These are phyloP conservation scores for Metschnikowia lunata DNA, from an alignment of 805 yeast genomes.

Conservation along the genomic window DNA sequence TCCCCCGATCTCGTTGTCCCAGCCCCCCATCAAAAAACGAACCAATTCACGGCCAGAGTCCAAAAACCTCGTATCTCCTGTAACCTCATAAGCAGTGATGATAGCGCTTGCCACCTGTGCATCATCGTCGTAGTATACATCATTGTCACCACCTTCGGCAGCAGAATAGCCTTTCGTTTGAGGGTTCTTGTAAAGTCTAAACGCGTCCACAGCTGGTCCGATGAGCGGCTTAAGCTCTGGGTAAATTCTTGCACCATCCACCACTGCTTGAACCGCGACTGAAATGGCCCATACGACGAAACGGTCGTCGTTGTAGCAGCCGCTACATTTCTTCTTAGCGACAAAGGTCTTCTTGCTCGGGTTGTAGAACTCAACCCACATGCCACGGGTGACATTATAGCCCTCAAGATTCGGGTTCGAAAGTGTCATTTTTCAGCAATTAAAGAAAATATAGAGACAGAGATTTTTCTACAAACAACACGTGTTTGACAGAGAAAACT, in stretches of 20 bases:
- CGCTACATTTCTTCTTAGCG: conserved; percentile 34
- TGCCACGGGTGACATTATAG: conserved; percentile 29
- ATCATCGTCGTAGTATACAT: conserved; percentile 70
- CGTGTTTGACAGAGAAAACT: no score
- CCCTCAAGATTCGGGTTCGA: conserved; percentile 36
- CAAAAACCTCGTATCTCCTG: conserved; percentile 49
- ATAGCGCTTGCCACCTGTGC: conserved; percentile 69
- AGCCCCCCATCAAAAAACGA: conserved; percentile 61
- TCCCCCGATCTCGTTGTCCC: conserved; percentile 57
- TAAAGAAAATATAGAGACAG: no score
- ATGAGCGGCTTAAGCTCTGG: conserved; percentile 50
- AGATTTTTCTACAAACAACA: no score
- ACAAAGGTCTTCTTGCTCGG: conserved; percentile 32
- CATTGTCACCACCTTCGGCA: conserved; percentile 57
- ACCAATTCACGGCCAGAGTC: conserved; percentile 56
- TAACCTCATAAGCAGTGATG: conserved; percentile 64
- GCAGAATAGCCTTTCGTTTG: conserved; percentile 59
- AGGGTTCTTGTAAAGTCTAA: conserved; percentile 49
- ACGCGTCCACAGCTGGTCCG: conserved; percentile 46
- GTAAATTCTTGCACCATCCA: conserved; percentile 56
- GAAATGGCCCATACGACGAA: conserved; percentile 69
- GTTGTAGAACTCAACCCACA: conserved; percentile 44
- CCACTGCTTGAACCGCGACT: conserved; percentile 61
- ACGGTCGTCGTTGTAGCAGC: conserved; percentile 46
- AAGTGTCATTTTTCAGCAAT: conserved; percentile 18